Evolutionary conservation across 441 rosid genomes (phyloP).

Genomic region (Erodium texanum): DNA sequence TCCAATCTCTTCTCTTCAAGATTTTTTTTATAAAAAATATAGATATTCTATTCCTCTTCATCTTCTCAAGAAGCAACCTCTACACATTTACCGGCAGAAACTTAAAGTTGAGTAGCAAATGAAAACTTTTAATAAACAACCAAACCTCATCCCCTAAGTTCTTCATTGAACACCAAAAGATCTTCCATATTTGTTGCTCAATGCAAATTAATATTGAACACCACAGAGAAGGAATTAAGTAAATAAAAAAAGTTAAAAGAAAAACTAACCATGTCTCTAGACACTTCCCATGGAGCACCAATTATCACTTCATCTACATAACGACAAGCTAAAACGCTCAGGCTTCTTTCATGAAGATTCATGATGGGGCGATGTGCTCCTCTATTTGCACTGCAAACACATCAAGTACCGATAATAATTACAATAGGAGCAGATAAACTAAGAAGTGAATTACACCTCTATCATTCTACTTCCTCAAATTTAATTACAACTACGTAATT

Average conservation of each 20-base stretch:
- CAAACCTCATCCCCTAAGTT: background rate
- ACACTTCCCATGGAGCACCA: slow-evolving; percentile 95
- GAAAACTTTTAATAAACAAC: background rate
- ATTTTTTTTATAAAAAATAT: background rate
- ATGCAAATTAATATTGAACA: background rate
- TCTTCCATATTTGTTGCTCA: background rate
- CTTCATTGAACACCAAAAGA: background rate
- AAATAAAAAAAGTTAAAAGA: background rate
- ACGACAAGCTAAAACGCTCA: slow-evolving; percentile 85
- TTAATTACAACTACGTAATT: background rate
- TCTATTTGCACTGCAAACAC: slow-evolving; percentile 55
- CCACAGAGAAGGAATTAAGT: background rate
- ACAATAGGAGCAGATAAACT: background rate
- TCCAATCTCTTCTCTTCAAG: background rate
- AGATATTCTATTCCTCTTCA: background rate
- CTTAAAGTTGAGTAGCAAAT: too few species aligned
- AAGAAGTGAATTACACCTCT: background rate
- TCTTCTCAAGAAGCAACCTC: background rate
- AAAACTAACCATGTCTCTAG: slow-evolving; percentile 68
- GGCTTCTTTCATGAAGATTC: slow-evolving; percentile 89
- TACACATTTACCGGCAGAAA: too few species aligned
- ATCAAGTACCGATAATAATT: background rate
- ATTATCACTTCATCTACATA: slow-evolving; percentile 96
- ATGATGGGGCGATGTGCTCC: slow-evolving; percentile 70
- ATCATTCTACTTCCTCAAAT: background rate